Percentiles rank a stretch among this genome's conserved stretches.
Conservation (phyloP, 2,329 filamentous ascomycete genomes). For the Colletotrichum abscissum region DNA sequence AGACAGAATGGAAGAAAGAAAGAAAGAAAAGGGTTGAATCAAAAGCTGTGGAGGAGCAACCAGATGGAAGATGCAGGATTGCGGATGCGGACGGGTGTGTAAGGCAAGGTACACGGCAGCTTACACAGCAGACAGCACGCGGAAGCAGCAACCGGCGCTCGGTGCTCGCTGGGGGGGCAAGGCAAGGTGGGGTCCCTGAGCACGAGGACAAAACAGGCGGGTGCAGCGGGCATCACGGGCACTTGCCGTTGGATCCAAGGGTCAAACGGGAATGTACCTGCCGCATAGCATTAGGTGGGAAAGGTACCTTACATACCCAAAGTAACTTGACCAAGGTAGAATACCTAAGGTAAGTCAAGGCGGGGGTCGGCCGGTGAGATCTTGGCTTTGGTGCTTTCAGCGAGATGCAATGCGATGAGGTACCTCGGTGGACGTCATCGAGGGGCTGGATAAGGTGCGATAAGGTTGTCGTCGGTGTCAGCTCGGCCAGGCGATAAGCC, state of each 20-base stretch:
- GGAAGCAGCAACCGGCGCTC: constrained; percentile 25
- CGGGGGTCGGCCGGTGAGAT: constrained; percentile 10
- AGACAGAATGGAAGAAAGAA: no score
- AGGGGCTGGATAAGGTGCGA: constrained; percentile 4
- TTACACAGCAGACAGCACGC: neutral
- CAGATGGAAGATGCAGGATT: constrained; percentile 5
- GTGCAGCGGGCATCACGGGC: constrained; percentile 5
- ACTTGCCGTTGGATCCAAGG: neutral
- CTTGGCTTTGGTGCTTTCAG: constrained; percentile 1
- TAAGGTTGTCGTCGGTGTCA: neutral
- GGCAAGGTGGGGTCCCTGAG: constrained; percentile 15
- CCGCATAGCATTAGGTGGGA: no score
- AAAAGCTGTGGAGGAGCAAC: neutral
- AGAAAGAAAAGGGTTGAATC: neutral
- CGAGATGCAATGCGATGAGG: neutral
- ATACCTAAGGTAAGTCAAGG: neutral
- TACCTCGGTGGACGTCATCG: constrained; percentile 3
- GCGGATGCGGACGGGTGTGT: neutral
- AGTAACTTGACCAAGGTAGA: no score
- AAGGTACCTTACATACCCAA: neutral
- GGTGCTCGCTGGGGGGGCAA: neutral
- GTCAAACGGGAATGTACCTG: neutral
- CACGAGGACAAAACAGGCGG: constrained; percentile 34
- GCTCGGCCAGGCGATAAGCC: neutral
- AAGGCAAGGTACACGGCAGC: neutral